A percentile compares a stretch with the other conserved stretches of the same genome.
Conservation (phyloP, 495 filamentous ascomycete species). For the Trichoderma gamsii region DNA sequence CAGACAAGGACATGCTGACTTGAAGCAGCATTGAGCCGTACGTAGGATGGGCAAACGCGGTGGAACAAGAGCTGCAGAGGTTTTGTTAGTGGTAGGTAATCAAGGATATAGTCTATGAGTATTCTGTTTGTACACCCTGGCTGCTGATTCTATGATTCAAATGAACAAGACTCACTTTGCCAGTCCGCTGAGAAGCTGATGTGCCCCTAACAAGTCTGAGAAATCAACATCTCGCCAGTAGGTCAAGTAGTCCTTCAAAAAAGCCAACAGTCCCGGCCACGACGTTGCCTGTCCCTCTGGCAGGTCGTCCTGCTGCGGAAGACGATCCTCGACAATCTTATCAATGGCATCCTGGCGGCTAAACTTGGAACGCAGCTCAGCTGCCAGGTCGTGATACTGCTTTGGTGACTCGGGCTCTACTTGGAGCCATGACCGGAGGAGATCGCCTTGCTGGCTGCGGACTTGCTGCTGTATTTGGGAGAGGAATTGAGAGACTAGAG, state of each 20-base stretch:
- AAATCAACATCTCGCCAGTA: slow-evolving; percentile 76
- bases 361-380: slow-evolving; percentile 56
- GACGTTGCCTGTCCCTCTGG: slow-evolving; percentile 49
- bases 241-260: slow-evolving; percentile 70
- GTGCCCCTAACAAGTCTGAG: slow-evolving; percentile 65
- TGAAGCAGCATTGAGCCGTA: slow-evolving; percentile 73
- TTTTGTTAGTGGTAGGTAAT: neutral
- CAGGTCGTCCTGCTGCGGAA: slow-evolving; percentile 43
- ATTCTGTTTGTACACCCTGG: no score
- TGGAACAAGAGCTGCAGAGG: slow-evolving; percentile 58
- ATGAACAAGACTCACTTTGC: slow-evolving; percentile 51
- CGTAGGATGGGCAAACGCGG: slow-evolving; percentile 69
- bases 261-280: slow-evolving; percentile 69
- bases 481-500: slow-evolving; percentile 36
- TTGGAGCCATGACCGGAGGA: slow-evolving; percentile 39
- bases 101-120: neutral
- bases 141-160: neutral
- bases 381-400: slow-evolving; percentile 60
- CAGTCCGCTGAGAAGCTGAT: slow-evolving; percentile 64
- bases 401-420: slow-evolving; percentile 44
- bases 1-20: slow-evolving; percentile 69
- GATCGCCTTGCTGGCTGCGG: slow-evolving; percentile 32
- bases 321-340: slow-evolving; percentile 51
- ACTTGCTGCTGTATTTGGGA: slow-evolving; percentile 35
- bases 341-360: slow-evolving; percentile 50